A percentile compares a stretch with the other conserved stretches of the same genome.
These are phyloP conservation scores for Thelephora terrestris DNA, from an alignment of 1,284 basidiomycete genomes.

Conservation along the genomic window DNA sequence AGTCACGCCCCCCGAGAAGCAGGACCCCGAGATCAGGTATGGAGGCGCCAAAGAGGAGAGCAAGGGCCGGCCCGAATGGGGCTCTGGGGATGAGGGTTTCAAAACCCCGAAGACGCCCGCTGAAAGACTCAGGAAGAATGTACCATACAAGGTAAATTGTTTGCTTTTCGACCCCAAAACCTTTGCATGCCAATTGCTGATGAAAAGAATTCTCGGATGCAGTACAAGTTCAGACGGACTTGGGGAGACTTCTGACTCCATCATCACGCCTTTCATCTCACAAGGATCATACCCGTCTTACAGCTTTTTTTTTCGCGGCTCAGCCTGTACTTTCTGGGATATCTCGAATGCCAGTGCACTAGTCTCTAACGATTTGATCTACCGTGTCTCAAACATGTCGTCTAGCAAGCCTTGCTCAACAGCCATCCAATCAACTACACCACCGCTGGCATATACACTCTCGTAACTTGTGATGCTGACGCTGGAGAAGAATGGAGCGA, in stretches of 20 bases:
- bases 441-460: conserved; percentile 72
- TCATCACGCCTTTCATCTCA: background rate
- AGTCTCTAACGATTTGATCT: conserved; percentile 5
- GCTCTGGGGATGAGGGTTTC: conserved; percentile 62
- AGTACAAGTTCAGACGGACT: conserved; percentile 81
- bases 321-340: background rate
- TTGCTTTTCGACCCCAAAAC: conserved; percentile 3
- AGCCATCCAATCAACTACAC: conserved; percentile 78
- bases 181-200: conserved; percentile 22
- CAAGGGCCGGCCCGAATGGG: conserved; percentile 54
- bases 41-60: conserved; percentile 42
- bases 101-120: conserved; percentile 56
- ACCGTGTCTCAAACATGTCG: conserved; percentile 81
- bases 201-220: conserved; percentile 41
- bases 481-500: conserved; percentile 80
- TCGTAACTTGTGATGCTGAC: conserved; percentile 87
- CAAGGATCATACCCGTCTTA: too few relatives aligned
- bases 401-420: conserved; percentile 72
- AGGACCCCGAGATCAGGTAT: conserved; percentile 53
- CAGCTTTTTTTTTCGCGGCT: background rate
- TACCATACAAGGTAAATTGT: conserved; percentile 72
- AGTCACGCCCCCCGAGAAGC: conserved; percentile 48
- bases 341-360: background rate
- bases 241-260: conserved; percentile 68
- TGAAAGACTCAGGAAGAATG: conserved; percentile 68